Conservation (phyloP, 129 eudicot genomes). For the Saussurea involucrata region DNA sequence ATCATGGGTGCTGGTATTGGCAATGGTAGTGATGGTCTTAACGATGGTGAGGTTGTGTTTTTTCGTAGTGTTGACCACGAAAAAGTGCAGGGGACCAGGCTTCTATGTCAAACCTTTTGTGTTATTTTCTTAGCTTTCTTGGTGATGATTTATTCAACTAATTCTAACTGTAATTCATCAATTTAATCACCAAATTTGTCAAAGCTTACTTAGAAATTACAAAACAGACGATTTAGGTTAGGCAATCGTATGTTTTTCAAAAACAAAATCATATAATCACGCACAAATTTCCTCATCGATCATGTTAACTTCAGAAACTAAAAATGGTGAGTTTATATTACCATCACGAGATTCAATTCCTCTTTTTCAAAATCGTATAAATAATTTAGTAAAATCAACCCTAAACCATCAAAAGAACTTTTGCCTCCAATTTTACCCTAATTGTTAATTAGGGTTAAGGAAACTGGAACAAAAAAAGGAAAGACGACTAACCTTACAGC, state of each 20-base stretch:
- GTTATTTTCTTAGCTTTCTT: not conserved
- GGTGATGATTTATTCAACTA: not conserved
- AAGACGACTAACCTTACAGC: conserved; percentile 29
- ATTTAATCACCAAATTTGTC: too few species aligned
- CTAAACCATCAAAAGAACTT: not conserved
- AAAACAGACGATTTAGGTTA: not conserved
- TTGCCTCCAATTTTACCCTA: not conserved
- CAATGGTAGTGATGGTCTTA: not conserved
- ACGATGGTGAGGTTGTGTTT: not conserved
- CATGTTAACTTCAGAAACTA: not conserved
- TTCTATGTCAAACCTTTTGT: not conserved
- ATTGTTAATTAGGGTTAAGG: not conserved
- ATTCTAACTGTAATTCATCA: not conserved
- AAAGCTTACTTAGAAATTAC: not conserved
- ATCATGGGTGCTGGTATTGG: not conserved
- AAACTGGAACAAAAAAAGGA: too few species aligned
- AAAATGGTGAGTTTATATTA: not conserved
- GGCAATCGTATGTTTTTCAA: not conserved
- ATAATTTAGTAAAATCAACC: too few species aligned
- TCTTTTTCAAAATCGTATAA: not conserved
- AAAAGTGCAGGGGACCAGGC: conserved; percentile 9
- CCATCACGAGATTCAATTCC: conserved; percentile 4
- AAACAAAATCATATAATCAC: not conserved
- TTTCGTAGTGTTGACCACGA: not conserved
- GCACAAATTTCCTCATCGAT: not conserved